Conservation (phyloP, 345 rosid genomes). For the Microcos paniculata region DNA sequence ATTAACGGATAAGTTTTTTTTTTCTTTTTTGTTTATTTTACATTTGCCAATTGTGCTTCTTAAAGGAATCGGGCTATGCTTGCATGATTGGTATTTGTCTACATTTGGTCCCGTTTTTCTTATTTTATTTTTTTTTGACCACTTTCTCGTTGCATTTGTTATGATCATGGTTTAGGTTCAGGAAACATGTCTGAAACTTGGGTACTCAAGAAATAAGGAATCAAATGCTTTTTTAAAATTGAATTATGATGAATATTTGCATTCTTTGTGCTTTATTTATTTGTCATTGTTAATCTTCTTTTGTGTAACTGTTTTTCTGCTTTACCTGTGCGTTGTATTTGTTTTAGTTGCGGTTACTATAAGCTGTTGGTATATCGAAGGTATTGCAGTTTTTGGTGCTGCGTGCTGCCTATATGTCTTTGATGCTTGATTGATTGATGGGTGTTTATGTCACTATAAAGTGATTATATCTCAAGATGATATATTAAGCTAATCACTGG, state of each 20-base stretch:
- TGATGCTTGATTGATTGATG: background rate
- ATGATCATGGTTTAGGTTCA: constrained; percentile 1
- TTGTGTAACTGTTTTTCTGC: background rate
- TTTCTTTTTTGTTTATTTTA: background rate
- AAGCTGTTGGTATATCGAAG: background rate
- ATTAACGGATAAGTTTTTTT: no score
- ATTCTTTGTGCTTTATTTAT: background rate
- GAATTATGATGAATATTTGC: background rate
- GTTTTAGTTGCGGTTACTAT: background rate
- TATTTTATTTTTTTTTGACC: background rate
- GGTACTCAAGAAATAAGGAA: constrained; percentile 5
- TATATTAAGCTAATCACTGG: background rate
- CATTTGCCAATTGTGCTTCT: background rate
- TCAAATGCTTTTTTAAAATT: background rate
- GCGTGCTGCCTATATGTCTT: background rate
- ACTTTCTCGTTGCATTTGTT: background rate
- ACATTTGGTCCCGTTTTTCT: background rate
- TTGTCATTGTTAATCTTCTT: background rate
- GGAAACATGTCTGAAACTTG: background rate
- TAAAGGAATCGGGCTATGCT: background rate
- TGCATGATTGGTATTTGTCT: background rate
- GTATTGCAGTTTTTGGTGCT: no score
- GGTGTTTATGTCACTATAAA: background rate
- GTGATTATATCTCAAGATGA: background rate
- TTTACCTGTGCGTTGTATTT: background rate